These are phyloP conservation scores for Hemileia vastatrix DNA, from an alignment of 1,284 basidiomycete genomes.

Conservation along the genomic window DNA sequence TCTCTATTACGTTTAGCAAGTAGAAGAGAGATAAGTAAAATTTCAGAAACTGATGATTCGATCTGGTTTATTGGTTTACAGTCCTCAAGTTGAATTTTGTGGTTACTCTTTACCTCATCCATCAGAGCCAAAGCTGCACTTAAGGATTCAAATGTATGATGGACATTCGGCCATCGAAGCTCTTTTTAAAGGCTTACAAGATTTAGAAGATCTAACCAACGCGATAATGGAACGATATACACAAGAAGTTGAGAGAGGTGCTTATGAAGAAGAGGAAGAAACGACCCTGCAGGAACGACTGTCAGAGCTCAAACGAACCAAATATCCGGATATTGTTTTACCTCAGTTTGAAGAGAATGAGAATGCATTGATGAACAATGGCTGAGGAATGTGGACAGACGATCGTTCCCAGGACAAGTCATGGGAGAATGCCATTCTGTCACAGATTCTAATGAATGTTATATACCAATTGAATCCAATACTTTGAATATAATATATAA, in stretches of 20 bases:
- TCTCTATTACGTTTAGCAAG: too few relatives aligned
- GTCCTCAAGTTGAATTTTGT: constrained; percentile 44
- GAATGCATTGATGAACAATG: too few relatives aligned
- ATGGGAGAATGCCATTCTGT: too few relatives aligned
- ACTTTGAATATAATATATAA: too few relatives aligned
- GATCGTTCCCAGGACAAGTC: too few relatives aligned
- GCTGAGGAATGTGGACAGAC: too few relatives aligned
- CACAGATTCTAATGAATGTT: too few relatives aligned
- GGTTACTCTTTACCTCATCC: constrained; percentile 44
- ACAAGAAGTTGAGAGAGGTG: constrained; percentile 6
- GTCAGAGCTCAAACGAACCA: constrained; percentile 10
- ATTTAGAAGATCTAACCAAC: constrained; percentile 10
- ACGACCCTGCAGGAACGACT: constrained; percentile 8
- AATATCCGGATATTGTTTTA: constrained; percentile 19
- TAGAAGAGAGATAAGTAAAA: too few relatives aligned
- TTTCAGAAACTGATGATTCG: not conserved
- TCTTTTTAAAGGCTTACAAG: constrained; percentile 3
- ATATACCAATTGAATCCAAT: too few relatives aligned
- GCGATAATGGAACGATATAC: constrained; percentile 3
- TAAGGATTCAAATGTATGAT: constrained; percentile 45
- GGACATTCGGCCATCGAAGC: constrained; percentile 18
- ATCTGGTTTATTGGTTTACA: constrained; percentile 13
- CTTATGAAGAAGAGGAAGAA: constrained; percentile 9
- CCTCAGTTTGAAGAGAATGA: not conserved
- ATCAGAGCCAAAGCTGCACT: constrained; percentile 44